A percentile compares a stretch with the other conserved stretches of the same genome.
Evolutionary conservation across 208 protist genomes (phyloP).

Genomic region (Trypanosomatidae sp.): DNA sequence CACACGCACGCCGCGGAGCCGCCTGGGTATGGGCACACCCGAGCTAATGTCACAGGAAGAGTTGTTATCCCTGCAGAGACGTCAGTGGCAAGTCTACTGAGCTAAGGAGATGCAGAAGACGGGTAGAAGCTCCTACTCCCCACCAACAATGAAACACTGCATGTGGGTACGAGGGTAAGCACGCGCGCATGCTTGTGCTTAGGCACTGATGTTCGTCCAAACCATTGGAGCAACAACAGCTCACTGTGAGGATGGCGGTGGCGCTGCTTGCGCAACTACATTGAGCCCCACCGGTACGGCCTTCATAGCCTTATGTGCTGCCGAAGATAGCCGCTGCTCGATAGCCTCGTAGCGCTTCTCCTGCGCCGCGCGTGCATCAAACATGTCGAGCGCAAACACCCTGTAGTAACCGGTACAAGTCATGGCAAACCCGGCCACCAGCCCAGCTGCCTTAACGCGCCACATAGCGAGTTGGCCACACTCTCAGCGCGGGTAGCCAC

Average conservation of each 20-base stretch:
- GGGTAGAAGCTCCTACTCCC: not conserved
- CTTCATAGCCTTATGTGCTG: constrained; percentile 19
- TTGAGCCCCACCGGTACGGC: constrained; percentile 11
- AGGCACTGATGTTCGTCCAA: not conserved
- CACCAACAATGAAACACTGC: not conserved
- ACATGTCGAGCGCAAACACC: constrained; percentile 43
- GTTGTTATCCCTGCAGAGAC: not conserved
- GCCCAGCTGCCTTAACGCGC: constrained; percentile 42
- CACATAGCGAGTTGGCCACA: constrained; percentile 26
- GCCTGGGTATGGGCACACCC: not conserved
- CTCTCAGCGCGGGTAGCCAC: not conserved
- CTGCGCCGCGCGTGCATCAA: constrained; percentile 46
- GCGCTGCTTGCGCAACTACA: not conserved
- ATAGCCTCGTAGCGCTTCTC: constrained; percentile 30
- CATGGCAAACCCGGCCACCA: constrained; percentile 43
- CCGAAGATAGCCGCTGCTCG: constrained; percentile 30
- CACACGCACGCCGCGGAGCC: not conserved
- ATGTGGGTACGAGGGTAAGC: not conserved
- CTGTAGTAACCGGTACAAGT: constrained; percentile 52
- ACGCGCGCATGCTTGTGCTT: not conserved
- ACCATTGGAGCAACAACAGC: not conserved
- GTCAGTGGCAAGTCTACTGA: not conserved
- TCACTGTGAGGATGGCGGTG: constrained; percentile 1
- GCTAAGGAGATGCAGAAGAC: not conserved
- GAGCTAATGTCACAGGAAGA: not conserved